Evolutionary conservation across 2,329 filamentous ascomycete species (phyloP).

Genomic region (Clarireedia homoeocarpa): DNA sequence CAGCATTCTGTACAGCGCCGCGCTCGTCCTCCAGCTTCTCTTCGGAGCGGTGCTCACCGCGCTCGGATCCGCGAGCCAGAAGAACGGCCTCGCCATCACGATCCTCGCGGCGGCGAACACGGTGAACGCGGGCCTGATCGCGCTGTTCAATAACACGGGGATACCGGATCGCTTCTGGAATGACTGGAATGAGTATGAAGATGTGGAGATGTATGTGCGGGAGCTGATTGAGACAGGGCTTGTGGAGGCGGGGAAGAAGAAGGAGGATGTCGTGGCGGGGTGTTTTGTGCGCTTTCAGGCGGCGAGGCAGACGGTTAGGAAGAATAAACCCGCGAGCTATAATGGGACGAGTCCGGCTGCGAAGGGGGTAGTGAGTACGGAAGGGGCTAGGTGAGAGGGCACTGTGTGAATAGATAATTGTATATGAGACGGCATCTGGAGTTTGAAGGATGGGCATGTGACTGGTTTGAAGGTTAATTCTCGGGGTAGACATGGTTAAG

Average conservation of each 20-base stretch:
- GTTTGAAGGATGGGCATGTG: neutral
- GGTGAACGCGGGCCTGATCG: constrained; percentile 15
- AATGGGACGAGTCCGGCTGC: neutral
- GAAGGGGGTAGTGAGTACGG: neutral
- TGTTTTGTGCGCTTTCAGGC: constrained; percentile 11
- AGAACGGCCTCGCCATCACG: constrained; percentile 14
- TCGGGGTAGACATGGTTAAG: neutral
- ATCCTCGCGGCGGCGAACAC: constrained; percentile 20
- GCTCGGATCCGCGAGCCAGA: constrained; percentile 13
- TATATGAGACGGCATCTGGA: neutral
- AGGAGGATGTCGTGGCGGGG: constrained; percentile 11
- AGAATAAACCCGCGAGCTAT: constrained; percentile 10
- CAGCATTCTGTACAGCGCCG: constrained; percentile 15
- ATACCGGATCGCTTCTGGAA: constrained; percentile 16
- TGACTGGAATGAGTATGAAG: constrained; percentile 18
- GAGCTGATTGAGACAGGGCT: constrained; percentile 13
- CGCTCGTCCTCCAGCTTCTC: constrained; percentile 19
- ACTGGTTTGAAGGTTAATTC: neutral
- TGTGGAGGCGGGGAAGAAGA: constrained; percentile 4
- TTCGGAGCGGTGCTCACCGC: constrained; percentile 22
- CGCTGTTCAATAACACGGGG: constrained; percentile 18
- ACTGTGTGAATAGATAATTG: neutral
- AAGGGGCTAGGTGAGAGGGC: neutral
- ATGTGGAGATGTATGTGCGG: constrained; percentile 14
- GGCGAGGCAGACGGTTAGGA: constrained; percentile 9